These are phyloP conservation scores for Botrytis deweyae DNA, from an alignment of 2,329 filamentous ascomycete species.

Conservation along the genomic window DNA sequence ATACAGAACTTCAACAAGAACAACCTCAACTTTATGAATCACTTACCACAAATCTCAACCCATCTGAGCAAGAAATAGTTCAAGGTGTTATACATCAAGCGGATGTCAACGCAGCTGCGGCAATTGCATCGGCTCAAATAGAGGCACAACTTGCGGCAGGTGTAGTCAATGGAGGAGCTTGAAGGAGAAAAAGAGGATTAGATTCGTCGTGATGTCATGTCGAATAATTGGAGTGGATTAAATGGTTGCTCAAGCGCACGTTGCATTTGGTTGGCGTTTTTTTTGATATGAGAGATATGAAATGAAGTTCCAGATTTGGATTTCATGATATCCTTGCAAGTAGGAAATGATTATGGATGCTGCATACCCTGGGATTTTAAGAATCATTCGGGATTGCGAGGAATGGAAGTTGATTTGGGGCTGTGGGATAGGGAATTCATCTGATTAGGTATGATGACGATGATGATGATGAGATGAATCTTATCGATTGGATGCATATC, in stretches of 20 bases:
- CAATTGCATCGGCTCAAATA: conserved; percentile 28
- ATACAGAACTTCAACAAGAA: conserved; percentile 77
- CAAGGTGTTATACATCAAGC: conserved; percentile 64
- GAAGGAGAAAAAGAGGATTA: conserved; percentile 23
- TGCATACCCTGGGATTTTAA: conserved; percentile 16
- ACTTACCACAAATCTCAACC: conserved; percentile 73
- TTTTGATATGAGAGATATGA: conserved; percentile 2
- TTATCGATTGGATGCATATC: conserved; percentile 5
- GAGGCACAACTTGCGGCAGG: conserved; percentile 22
- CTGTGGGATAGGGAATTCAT: neutral
- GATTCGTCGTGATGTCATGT: conserved; percentile 15
- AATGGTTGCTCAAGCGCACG: conserved; percentile 33
- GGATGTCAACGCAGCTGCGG: conserved; percentile 31
- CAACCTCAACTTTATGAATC: conserved; percentile 85
- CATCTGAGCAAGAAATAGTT: conserved; percentile 79
- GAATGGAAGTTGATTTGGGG: conserved; percentile 8
- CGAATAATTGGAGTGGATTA: conserved; percentile 23
- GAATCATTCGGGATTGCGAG: conserved; percentile 5
- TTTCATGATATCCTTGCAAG: conserved; percentile 7
- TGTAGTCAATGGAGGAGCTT: conserved; percentile 34
- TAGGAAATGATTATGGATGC: conserved; percentile 19
- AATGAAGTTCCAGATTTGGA: conserved; percentile 16
- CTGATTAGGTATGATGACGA: neutral
- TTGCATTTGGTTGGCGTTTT: conserved; percentile 26
- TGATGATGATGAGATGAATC: conserved; percentile 15